These are phyloP conservation scores for Cryptomeria japonica DNA, from an alignment of 75 land plant genomes.

Conservation along the genomic window DNA sequence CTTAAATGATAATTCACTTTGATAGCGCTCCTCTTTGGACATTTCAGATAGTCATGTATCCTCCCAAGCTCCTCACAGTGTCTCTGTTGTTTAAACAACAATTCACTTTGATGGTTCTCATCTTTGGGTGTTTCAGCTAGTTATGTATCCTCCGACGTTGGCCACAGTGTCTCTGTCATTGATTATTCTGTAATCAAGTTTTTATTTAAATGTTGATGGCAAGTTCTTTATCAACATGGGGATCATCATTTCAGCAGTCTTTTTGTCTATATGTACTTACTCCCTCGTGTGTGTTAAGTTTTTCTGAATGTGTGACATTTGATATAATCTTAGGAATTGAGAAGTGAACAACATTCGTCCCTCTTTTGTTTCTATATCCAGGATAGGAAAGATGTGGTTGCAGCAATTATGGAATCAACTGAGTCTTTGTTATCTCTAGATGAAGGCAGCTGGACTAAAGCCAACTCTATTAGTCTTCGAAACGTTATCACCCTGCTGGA, in stretches of 20 bases:
- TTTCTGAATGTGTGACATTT: neutral
- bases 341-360: neutral
- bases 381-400: constrained; percentile 17
- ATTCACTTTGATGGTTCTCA: neutral
- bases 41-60: too few species aligned
- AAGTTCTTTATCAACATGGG: neutral
- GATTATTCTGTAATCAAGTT: neutral
- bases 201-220: neutral
- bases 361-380: constrained; percentile 9
- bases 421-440: constrained; percentile 20
- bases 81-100: neutral
- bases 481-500: constrained; percentile 20
- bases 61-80: too few species aligned
- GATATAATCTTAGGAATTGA: neutral
- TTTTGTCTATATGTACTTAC: neutral
- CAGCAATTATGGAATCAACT: constrained; percentile 23
- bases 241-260: neutral
- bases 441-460: constrained; percentile 11
- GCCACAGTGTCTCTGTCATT: neutral
- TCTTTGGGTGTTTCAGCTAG: neutral
- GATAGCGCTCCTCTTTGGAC: too few species aligned
- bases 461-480: constrained; percentile 8
- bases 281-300: neutral
- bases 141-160: neutral
- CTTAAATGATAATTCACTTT: neutral